Conservation (phyloP, 345 rosid species). For the Geranium rotundifolium region DNA sequence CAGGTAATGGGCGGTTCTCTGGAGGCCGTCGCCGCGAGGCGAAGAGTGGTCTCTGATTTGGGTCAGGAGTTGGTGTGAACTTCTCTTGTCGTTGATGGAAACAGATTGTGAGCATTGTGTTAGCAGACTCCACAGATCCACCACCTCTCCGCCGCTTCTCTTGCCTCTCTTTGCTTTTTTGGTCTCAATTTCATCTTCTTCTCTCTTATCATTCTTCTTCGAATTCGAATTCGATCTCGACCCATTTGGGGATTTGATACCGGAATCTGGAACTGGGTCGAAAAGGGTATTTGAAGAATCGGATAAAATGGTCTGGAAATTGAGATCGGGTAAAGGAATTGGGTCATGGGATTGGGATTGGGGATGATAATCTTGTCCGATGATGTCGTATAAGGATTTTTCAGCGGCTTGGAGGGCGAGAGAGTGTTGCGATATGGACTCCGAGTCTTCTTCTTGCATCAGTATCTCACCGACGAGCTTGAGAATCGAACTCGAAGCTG, state of each 20-base stretch:
- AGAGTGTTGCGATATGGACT: slow-evolving; percentile 59
- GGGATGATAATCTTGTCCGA: slow-evolving; percentile 22
- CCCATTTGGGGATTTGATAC: slow-evolving; percentile 8
- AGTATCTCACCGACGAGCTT: slow-evolving; percentile 67
- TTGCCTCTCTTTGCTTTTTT: slow-evolving; percentile 16
- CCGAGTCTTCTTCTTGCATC: slow-evolving; percentile 66
- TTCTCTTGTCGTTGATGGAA: slow-evolving; percentile 40
- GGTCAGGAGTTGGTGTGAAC: slow-evolving; percentile 40
- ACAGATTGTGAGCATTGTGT: slow-evolving; percentile 69
- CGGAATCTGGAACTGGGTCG: slow-evolving; percentile 7
- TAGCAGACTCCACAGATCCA: slow-evolving; percentile 37
- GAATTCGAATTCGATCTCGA: no score
- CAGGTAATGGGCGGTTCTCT: slow-evolving; percentile 55
- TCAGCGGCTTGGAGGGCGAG: slow-evolving; percentile 82
- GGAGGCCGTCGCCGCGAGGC: slow-evolving; percentile 43
- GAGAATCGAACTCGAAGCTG: slow-evolving; percentile 25
- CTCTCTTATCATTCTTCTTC: slow-evolving; percentile 24
- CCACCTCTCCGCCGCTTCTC: slow-evolving; percentile 27
- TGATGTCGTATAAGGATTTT: slow-evolving; percentile 55
- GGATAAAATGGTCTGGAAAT: background rate
- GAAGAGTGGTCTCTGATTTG: slow-evolving; percentile 62
- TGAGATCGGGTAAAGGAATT: background rate
- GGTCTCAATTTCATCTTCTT: slow-evolving; percentile 17
- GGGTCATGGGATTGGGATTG: slow-evolving; percentile 9
- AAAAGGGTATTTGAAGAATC: background rate